phyloP scores from a whole-genome alignment of 495 filamentous ascomycete genomes.

The Aspergillus homomorphus region DNA sequence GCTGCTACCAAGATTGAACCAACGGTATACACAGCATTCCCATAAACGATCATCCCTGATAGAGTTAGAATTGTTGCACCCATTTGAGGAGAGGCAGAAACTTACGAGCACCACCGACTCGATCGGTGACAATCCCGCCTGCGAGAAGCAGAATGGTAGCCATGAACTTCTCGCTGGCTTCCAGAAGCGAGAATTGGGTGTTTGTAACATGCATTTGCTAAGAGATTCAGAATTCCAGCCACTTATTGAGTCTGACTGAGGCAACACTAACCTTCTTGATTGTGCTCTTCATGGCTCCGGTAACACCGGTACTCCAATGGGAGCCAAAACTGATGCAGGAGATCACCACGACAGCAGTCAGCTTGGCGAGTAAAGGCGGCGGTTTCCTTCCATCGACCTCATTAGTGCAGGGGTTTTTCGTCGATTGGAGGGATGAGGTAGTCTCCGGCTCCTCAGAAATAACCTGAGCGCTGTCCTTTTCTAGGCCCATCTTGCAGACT shows the following conservation, averaged over 20 bases:
- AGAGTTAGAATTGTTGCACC: neutral
- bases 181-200: conserved; percentile 41
- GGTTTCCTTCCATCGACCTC: conserved; percentile 21
- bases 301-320: conserved; percentile 41
- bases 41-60: conserved; percentile 44
- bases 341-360: conserved; percentile 36
- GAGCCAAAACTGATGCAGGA: conserved; percentile 45
- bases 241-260: neutral
- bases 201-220: conserved; percentile 42
- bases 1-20: conserved; percentile 46
- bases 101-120: conserved; percentile 42
- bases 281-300: conserved; percentile 45
- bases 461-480: neutral
- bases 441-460: neutral
- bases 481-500: neutral
- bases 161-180: conserved; percentile 49
- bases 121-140: conserved; percentile 43
- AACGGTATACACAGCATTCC: conserved; percentile 43
- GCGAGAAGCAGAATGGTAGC: conserved; percentile 40
- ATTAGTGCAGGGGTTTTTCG: neutral
- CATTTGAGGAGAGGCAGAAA: neutral
- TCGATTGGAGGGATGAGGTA: neutral
- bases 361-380: conserved; percentile 34
- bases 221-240: neutral
- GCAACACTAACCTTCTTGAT: conserved; percentile 36